A percentile compares a stretch with the other conserved stretches of the same genome.
phyloP scores from a whole-genome alignment of 106 monocot genomes.

The Apostasia shenzhenica region DNA sequence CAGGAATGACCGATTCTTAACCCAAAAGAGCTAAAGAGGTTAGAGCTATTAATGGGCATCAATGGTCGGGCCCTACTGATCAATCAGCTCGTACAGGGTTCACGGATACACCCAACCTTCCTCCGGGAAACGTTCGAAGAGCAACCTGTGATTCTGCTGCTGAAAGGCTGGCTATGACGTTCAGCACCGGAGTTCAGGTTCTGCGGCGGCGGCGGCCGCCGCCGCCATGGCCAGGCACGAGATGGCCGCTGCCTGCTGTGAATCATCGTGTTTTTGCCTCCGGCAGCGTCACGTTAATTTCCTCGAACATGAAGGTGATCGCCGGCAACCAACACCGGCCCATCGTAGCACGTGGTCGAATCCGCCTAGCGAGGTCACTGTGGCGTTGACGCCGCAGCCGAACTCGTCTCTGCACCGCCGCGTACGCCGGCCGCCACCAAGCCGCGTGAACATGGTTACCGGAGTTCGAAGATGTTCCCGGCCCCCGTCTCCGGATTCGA shows the following conservation, averaged over 20 bases:
- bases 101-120: slow-evolving; percentile 59
- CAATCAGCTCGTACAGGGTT: slow-evolving; percentile 40
- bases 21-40: no score
- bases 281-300: slow-evolving; percentile 74
- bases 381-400: slow-evolving; percentile 35
- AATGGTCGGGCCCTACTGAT: no score
- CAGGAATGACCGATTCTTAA: no score
- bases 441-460: slow-evolving; percentile 89
- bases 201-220: slow-evolving; percentile 52
- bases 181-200: slow-evolving; percentile 80
- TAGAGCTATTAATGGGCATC: no score
- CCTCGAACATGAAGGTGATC: slow-evolving; percentile 45
- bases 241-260: slow-evolving; percentile 55
- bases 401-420: slow-evolving; percentile 67
- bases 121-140: slow-evolving; percentile 58
- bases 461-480: slow-evolving; percentile 77
- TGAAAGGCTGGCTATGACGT: slow-evolving; percentile 86
- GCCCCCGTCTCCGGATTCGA: slow-evolving; percentile 69
- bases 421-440: slow-evolving; percentile 66
- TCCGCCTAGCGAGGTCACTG: slow-evolving; percentile 5
- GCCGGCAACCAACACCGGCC: slow-evolving; percentile 25
- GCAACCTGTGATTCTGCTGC: slow-evolving; percentile 86
- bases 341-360: slow-evolving; percentile 77
- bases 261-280: slow-evolving; percentile 64
- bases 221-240: slow-evolving; percentile 83